Base-by-base conservation (phyloP, 2,329 filamentous ascomycete genomes). In the Venturia oleaginea region DNA sequence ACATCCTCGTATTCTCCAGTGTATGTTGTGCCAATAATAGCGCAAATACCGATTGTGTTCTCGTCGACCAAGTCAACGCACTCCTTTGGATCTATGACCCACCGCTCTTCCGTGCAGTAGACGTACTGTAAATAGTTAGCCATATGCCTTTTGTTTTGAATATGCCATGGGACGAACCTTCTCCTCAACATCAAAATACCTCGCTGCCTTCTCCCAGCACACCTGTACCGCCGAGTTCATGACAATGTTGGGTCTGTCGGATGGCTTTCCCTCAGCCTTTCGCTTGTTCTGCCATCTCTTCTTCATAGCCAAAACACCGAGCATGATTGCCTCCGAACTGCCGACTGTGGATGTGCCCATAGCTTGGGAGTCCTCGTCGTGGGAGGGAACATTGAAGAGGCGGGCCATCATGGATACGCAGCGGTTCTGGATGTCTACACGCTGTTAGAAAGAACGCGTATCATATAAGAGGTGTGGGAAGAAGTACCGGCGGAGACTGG, bases 161-260 rank as follows among this genome's bases (percentile, higher is more conserved):
- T 54, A 38, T 55, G 34, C 42, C 62, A 32, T 8, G 34, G 34
- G 27, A 43, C 43, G 43, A 24, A 55, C 61, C 77, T 89, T 91
- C 80, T 95, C 91, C 68, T 95, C 91, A 46, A 96, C 83, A 72
- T 96, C 91, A 65, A 77, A 76, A 70, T 77, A 77, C 17, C 75
- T 68, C 51, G 78, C 77, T 0, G 79, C 79, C 80, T 97, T 97
- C 76, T 97, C 92, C 92, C 92, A 97, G 82, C 92, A 96, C 48
- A 97, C 93, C 78, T 97, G 93, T 2, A 97, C 93, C 38, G 93
- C 92, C 32, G 90, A 91, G 71, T 90, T 94, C 93, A 97, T 97
- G 80, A 97, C 80, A 67, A 97, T 88, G 78, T 97, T 97, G 64
- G 93, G 93, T 55, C 84, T 83, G 67, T 92, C 90, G 66, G 76